Conservation (phyloP, 2,329 filamentous ascomycete species). For the Aspergillus flavus region DNA sequence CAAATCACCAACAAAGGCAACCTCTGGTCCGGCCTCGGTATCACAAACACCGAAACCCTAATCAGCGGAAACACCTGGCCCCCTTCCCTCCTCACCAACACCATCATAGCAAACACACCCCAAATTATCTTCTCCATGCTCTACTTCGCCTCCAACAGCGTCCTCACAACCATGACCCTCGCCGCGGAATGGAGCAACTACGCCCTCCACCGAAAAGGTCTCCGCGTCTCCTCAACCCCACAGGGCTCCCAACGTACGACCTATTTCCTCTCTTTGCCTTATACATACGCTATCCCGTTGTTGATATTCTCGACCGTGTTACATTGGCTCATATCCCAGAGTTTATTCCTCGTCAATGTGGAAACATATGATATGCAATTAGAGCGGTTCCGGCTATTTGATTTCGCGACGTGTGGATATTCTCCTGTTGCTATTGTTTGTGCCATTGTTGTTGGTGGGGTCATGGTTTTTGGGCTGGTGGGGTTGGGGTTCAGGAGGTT, state of each 20-base stretch:
- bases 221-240: constrained; percentile 42
- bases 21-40: constrained; percentile 6
- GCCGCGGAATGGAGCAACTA: constrained; percentile 52
- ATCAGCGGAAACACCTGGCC: constrained; percentile 8
- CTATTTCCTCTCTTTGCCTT: constrained; percentile 34
- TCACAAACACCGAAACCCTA: constrained; percentile 1
- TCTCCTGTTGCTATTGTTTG: constrained; percentile 16
- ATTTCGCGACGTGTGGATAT: constrained; percentile 12
- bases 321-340: constrained; percentile 50
- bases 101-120: constrained; percentile 35
- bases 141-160: constrained; percentile 35
- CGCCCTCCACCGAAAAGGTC: constrained; percentile 30
- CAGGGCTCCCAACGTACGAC: constrained; percentile 40
- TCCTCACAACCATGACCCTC: constrained; percentile 49
- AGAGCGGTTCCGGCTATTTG: background rate
- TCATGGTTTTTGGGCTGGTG: constrained; percentile 19
- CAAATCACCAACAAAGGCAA: background rate
- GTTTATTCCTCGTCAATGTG: constrained; percentile 45
- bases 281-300: constrained; percentile 39
- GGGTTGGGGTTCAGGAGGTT: constrained; percentile 18
- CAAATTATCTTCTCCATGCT: constrained; percentile 37
- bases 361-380: constrained; percentile 20
- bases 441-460: constrained; percentile 11
- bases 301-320: constrained; percentile 32
- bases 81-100: constrained; percentile 11